A percentile compares a stretch with the other conserved stretches of the same genome.
These are phyloP conservation scores for Puya raimondii DNA, from an alignment of 176 grass and related monocot species.

Conservation along the genomic window DNA sequence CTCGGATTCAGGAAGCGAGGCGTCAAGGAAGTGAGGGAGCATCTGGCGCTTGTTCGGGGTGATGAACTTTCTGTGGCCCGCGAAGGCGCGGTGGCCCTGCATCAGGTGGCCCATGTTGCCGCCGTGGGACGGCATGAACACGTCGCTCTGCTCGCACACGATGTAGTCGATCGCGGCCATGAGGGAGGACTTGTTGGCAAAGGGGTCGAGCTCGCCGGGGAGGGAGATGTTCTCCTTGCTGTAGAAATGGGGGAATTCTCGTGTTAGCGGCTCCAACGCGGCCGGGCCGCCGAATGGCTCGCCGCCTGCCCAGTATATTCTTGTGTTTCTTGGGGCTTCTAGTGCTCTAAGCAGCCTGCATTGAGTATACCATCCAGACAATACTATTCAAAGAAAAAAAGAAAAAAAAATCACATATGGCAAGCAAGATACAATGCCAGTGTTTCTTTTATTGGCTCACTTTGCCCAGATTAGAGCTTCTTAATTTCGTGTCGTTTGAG, in stretches of 20 bases:
- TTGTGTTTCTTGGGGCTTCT: slow-evolving; percentile 19
- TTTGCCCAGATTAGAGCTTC: no score
- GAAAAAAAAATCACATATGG: no score
- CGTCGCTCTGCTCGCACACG: slow-evolving; percentile 42
- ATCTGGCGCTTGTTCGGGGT: slow-evolving; percentile 38
- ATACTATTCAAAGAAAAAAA: neutral
- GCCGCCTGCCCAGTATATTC: slow-evolving; percentile 48
- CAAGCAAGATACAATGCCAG: no score
- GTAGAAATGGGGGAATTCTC: slow-evolving; percentile 34
- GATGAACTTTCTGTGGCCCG: slow-evolving; percentile 40
- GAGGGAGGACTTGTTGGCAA: slow-evolving; percentile 27
- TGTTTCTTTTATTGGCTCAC: no score
- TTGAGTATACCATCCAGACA: neutral
- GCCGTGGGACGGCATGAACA: slow-evolving; percentile 47
- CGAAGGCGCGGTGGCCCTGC: slow-evolving; percentile 30
- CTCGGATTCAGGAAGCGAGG: slow-evolving; percentile 20
- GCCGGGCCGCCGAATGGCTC: slow-evolving; percentile 21
- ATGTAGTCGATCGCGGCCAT: slow-evolving; percentile 45
- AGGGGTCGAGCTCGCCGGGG: slow-evolving; percentile 19
- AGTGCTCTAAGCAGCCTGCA: slow-evolving; percentile 41
- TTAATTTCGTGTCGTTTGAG: no score
- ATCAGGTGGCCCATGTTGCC: slow-evolving; percentile 51
- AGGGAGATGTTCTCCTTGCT: slow-evolving; percentile 23
- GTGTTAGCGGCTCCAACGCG: slow-evolving; percentile 19
- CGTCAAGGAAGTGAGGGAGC: slow-evolving; percentile 22